Evolutionary conservation across 495 filamentous ascomycete species (phyloP), one percentile per base, ranked within the genome.

Genomic region (Tuber calosporum): DNA sequence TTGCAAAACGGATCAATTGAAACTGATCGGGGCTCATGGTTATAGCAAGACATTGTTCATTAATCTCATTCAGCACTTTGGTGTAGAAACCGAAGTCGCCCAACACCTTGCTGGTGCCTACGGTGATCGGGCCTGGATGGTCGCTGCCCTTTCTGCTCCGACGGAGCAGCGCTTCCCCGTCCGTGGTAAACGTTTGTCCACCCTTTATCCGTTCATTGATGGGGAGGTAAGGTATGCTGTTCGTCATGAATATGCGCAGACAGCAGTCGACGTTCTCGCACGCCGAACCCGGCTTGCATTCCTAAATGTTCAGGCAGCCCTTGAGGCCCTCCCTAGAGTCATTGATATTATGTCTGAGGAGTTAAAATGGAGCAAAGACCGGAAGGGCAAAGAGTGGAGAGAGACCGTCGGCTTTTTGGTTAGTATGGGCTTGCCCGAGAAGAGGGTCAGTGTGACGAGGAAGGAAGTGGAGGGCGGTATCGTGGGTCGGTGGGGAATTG

Each of bases 11-110:
- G 94, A 98, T 81, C 87, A 90, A 74, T 91, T 97, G 71, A 90
- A 93, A 58, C 86, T 99, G 42, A 86, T 98, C 76, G 95, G 95
- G 80, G 95, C 95, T 2, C 95, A 99, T 83, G 94, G 95, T 72
- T 98, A 88, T 84, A 91, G 89, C 80, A 94, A 96, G 82, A 99
- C 94, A 4, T 88, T 99, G 30, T 99, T 98, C 84, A 99, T 99
- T 88, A 94, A 96, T 83, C 86, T 99, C 17, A 97, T 99, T 82
- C 95, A 99, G 82, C 93, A 97, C 84, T 98, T 93, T 81, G 95
- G 95, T 74, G 84, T 99, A 74, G 95, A 98, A 83, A 97, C 92
- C 62, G 93, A 96, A 78, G 94, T 98, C 30, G 95, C 95, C 22
- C 90, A 93, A 83, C 93, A 99, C 83, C 87, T 99, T 30, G 91